A percentile compares a stretch with the other conserved stretches of the same genome.
phyloP scores from a whole-genome alignment of 257 asterid genomes.

The Solanum etuberosum region DNA sequence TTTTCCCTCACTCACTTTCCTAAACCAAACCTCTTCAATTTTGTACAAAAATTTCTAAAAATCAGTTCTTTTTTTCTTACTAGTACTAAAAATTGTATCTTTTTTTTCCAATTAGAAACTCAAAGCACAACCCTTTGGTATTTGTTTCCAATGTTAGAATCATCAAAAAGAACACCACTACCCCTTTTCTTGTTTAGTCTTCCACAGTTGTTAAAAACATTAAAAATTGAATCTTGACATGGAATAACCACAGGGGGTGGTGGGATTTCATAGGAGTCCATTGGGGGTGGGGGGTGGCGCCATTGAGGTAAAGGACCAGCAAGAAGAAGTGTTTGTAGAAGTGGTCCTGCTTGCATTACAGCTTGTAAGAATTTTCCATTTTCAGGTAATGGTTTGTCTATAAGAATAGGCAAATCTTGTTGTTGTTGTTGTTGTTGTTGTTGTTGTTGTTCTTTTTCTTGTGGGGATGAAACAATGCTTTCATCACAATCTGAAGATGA shows the following conservation, averaged over 20 bases:
- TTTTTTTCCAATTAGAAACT: background rate
- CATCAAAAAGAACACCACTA: slow-evolving; percentile 11
- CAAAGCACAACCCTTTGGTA: slow-evolving; percentile 47
- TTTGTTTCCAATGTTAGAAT: slow-evolving; percentile 29
- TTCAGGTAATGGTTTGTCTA: slow-evolving; percentile 56
- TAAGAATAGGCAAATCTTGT: slow-evolving; percentile 11
- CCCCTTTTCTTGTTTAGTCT: slow-evolving; percentile 50
- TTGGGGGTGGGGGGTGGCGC: slow-evolving; percentile 98
- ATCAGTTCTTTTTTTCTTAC: background rate
- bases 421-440: slow-evolving; percentile 6
- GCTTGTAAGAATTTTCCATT: slow-evolving; percentile 75
- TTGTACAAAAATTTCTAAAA: slow-evolving; percentile 23
- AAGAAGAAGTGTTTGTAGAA: slow-evolving; percentile 73
- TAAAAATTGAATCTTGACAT: slow-evolving; percentile 11
- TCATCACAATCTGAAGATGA: slow-evolving; percentile 76
- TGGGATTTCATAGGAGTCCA: slow-evolving; percentile 65
- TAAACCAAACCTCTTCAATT: slow-evolving; percentile 3
- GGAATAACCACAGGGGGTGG: slow-evolving; percentile 59
- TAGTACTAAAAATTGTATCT: background rate
- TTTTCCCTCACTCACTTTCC: background rate
- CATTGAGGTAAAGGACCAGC: slow-evolving; percentile 93
- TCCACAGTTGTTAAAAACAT: slow-evolving; percentile 18
- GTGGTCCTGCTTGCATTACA: slow-evolving; percentile 88
- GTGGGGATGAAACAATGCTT: slow-evolving; percentile 65
- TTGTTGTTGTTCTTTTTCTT: background rate